Conservation (phyloP, 1,284 basidiomycete genomes). For the Rhodotorula mucilaginosa region DNA sequence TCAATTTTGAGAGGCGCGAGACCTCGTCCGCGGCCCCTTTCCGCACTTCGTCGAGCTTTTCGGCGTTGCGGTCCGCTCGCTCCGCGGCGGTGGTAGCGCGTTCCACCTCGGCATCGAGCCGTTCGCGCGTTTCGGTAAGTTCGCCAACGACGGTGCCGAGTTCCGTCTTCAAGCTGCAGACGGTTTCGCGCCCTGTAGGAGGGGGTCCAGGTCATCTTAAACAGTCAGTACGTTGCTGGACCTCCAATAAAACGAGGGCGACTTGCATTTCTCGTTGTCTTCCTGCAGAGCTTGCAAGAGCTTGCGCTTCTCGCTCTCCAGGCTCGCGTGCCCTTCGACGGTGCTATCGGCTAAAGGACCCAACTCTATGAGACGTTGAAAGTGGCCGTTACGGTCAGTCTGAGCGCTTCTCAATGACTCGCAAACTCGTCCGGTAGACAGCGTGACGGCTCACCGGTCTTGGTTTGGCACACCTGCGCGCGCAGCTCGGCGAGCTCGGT, state of each 20-base stretch:
- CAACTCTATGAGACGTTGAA: fast-evolving
- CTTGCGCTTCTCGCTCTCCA: constrained; percentile 20
- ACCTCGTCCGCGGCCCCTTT: not conserved
- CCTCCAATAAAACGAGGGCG: not conserved
- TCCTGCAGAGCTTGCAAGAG: constrained; percentile 1
- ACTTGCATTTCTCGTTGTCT: constrained; percentile 11
- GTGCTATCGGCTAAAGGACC: not conserved
- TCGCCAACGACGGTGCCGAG: not conserved
- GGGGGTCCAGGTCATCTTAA: not conserved
- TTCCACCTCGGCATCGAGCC: not conserved
- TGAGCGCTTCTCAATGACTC: not conserved
- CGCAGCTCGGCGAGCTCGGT: not conserved
- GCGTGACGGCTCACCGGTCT: not conserved
- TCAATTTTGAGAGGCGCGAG: not conserved
- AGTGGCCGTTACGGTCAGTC: not conserved
- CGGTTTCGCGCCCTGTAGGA: not conserved
- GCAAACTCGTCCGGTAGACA: not conserved
- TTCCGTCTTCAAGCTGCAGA: not conserved
- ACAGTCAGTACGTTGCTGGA: not conserved
- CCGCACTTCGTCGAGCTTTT: not conserved
- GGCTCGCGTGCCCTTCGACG: constrained; percentile 10
- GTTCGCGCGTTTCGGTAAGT: not conserved
- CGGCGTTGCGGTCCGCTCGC: not conserved
- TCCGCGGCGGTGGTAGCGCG: not conserved
- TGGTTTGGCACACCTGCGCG: not conserved